Evolutionary conservation across 129 eudicot genomes (phyloP).

Genomic region (Logfia minima): DNA sequence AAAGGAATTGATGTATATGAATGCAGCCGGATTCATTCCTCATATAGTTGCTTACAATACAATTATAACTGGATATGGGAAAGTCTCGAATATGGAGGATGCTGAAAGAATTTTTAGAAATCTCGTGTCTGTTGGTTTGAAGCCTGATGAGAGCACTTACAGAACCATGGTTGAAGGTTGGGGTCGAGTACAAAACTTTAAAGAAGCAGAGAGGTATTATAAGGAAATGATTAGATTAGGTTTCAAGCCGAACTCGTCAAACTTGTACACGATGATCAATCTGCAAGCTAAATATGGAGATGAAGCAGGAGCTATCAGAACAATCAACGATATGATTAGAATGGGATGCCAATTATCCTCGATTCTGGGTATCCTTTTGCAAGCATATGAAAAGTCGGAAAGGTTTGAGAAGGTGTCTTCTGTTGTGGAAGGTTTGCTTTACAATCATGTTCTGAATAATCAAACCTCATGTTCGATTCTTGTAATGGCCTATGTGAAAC

Average conservation of each 20-base stretch:
- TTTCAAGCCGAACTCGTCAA: conserved; percentile 71
- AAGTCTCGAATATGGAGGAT: conserved; percentile 64
- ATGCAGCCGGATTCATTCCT: conserved; percentile 64
- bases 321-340: conserved; percentile 59
- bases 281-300: conserved; percentile 73
- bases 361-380: conserved; percentile 65
- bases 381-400: conserved; percentile 75
- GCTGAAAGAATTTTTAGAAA: conserved; percentile 51
- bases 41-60: conserved; percentile 85
- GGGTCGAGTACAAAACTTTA: conserved; percentile 63
- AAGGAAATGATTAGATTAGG: conserved; percentile 50
- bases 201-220: conserved; percentile 61
- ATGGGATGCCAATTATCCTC: conserved; percentile 82
- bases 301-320: conserved; percentile 55
- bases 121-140: conserved; percentile 51
- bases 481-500: conserved; percentile 78
- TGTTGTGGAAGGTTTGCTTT: conserved; percentile 55
- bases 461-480: conserved; percentile 87
- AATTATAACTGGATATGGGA: conserved; percentile 87
- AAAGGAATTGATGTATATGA: conserved; percentile 51
- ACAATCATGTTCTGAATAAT: conserved; percentile 56
- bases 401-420: conserved; percentile 52
- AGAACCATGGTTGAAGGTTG: conserved; percentile 97
- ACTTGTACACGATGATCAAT: conserved; percentile 74
- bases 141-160: conserved; percentile 84